Percentiles rank a stretch among this genome's conserved stretches.
Evolutionary conservation across 768 basidiomycete species (phyloP).

Genomic region (Tephrocybe sp.): DNA sequence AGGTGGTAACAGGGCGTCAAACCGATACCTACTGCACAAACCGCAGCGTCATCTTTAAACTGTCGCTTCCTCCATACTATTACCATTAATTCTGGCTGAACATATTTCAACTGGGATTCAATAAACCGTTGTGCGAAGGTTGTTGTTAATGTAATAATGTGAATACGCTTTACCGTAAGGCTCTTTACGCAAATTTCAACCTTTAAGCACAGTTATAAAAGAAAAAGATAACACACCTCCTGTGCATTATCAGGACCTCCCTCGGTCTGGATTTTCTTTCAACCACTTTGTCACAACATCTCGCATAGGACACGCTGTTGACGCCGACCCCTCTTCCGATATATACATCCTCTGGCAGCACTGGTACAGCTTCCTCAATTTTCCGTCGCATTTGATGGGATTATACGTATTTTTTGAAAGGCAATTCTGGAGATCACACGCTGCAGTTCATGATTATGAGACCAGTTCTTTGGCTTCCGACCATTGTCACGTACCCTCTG

Average conservation of each 20-base stretch:
- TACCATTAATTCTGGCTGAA: slow-evolving; percentile 21
- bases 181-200: too few species aligned
- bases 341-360: slow-evolving; percentile 18
- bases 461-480: background rate
- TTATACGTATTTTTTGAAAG: slow-evolving; percentile 14
- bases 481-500: slow-evolving; percentile 3
- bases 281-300: slow-evolving; percentile 15
- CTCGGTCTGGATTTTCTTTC: slow-evolving; percentile 9
- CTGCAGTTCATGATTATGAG: background rate
- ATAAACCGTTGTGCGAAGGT: too few species aligned
- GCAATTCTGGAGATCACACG: slow-evolving; percentile 18
- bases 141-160: too few species aligned
- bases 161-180: too few species aligned
- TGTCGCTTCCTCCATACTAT: slow-evolving; percentile 47
- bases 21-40: slow-evolving; percentile 56
- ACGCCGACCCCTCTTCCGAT: background rate
- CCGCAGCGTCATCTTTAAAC: slow-evolving; percentile 58
- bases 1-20: slow-evolving; percentile 63
- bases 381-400: slow-evolving; percentile 13
- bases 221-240: too few species aligned
- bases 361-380: slow-evolving; percentile 14
- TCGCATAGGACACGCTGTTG: slow-evolving; percentile 17
- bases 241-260: background rate
- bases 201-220: too few species aligned
- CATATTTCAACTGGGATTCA: too few species aligned